Percentiles rank a stretch among this genome's conserved stretches.
Conservation (phyloP, 1,284 basidiomycete genomes). For the Pulveroboletus sp. region DNA sequence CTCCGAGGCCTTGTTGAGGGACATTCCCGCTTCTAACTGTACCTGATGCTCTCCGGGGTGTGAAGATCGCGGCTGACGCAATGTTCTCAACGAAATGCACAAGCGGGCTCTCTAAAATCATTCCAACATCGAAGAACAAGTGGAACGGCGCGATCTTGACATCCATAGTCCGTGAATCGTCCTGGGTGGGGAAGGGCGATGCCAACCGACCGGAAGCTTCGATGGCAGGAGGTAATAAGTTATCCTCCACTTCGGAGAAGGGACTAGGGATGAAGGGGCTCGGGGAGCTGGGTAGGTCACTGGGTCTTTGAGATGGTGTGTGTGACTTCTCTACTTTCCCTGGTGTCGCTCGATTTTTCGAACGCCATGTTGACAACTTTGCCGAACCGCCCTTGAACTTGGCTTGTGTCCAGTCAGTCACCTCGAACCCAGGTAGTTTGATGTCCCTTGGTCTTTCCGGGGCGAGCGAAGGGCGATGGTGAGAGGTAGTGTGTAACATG, state of each 20-base stretch:
- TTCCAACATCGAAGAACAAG: slow-evolving; percentile 68
- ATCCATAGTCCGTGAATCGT: slow-evolving; percentile 25
- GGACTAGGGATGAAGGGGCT: slow-evolving; percentile 23
- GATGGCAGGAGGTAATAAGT: slow-evolving; percentile 13
- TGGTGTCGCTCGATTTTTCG: slow-evolving; percentile 25
- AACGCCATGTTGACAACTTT: slow-evolving; percentile 62
- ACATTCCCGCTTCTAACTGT: background rate
- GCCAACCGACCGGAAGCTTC: slow-evolving; percentile 15
- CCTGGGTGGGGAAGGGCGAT: background rate
- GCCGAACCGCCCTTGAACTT: slow-evolving; percentile 40
- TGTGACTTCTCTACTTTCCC: slow-evolving; percentile 14
- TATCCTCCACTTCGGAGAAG: slow-evolving; percentile 17
- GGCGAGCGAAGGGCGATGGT: slow-evolving; percentile 39
- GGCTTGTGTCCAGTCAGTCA: slow-evolving; percentile 60
- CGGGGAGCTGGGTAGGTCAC: slow-evolving; percentile 22
- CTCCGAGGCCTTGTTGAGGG: slow-evolving; percentile 3
- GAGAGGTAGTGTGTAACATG: slow-evolving; percentile 44
- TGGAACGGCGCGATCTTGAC: slow-evolving; percentile 59
- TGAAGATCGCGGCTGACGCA: slow-evolving; percentile 19
- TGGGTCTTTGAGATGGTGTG: slow-evolving; percentile 18
- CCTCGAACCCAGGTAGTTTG: slow-evolving; percentile 50
- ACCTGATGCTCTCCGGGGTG: slow-evolving; percentile 2
- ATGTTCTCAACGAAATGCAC: slow-evolving; percentile 29
- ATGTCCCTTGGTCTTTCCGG: slow-evolving; percentile 23
- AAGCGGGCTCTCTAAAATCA: slow-evolving; percentile 35